Evolutionary conservation across 192 early-diverging fungal genomes (phyloP).

Genomic region (Linnemannia zychae): DNA sequence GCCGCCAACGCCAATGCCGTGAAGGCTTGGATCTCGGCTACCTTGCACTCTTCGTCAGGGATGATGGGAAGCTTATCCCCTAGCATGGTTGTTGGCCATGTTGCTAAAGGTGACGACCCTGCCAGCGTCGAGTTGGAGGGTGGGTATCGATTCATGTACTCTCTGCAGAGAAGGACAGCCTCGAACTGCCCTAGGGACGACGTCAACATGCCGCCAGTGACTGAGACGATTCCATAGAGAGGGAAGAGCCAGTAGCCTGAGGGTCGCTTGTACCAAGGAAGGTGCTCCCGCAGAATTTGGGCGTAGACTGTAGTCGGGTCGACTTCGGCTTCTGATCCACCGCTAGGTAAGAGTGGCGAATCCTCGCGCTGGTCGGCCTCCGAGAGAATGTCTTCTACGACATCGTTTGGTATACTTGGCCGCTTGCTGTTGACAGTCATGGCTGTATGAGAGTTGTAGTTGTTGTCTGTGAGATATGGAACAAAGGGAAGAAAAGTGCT

Average conservation of each 20-base stretch:
- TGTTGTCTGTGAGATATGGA: background rate
- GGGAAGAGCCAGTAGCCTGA: slow-evolving; percentile 35
- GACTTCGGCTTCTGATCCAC: background rate
- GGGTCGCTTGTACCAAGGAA: slow-evolving; percentile 50
- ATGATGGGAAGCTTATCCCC: background rate
- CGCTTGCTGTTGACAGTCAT: background rate
- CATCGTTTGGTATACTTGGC: background rate
- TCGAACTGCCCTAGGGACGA: slow-evolving; percentile 38
- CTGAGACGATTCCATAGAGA: slow-evolving; percentile 10
- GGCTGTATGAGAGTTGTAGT: background rate
- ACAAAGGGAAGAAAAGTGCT: background rate
- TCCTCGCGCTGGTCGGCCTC: slow-evolving; percentile 15
- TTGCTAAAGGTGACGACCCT: background rate
- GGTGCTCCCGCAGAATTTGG: slow-evolving; percentile 24
- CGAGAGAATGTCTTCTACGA: slow-evolving; percentile 13
- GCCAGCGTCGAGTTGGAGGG: slow-evolving; percentile 17
- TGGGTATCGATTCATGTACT: slow-evolving; percentile 36
- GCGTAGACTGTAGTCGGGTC: slow-evolving; percentile 35
- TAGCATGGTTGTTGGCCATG: background rate
- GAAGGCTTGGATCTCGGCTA: slow-evolving; percentile 40
- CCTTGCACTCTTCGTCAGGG: slow-evolving; percentile 9
- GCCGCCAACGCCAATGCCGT: slow-evolving; percentile 25
- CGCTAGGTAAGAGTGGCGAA: background rate
- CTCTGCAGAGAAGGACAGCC: slow-evolving; percentile 19
- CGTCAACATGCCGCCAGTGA: slow-evolving; percentile 36